Evolutionary conservation across 345 rosid genomes (phyloP).

Genomic region (Rhodamnia argentea): DNA sequence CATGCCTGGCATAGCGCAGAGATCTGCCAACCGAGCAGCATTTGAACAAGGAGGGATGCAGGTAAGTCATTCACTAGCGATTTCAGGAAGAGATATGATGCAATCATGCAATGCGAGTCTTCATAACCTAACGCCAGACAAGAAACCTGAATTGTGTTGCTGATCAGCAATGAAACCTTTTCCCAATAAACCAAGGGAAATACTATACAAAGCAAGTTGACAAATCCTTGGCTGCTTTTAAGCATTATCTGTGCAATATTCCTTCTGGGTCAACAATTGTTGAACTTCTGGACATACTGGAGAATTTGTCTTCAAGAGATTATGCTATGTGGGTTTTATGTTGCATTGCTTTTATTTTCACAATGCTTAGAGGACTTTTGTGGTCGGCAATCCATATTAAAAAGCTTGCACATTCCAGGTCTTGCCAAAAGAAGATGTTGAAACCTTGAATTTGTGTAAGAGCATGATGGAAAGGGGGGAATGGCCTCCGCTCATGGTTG

Average conservation of each 20-base stretch:
- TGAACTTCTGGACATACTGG: background rate
- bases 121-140: background rate
- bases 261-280: background rate
- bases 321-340: background rate
- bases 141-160: background rate
- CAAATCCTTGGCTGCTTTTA: background rate
- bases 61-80: conserved; percentile 21
- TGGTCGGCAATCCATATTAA: background rate
- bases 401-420: conserved; percentile 26
- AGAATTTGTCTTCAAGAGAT: background rate
- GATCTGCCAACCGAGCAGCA: conserved; percentile 52
- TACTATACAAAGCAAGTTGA: background rate
- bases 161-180: background rate
- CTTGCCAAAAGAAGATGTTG: conserved; percentile 62
- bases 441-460: conserved; percentile 66
- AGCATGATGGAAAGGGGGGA: conserved; percentile 71
- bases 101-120: background rate
- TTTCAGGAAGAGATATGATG: background rate
- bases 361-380: background rate
- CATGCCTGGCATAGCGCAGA: conserved; percentile 52
- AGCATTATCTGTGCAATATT: background rate
- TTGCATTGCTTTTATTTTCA: background rate
- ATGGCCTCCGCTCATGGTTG: conserved; percentile 83
- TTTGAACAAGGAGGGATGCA: conserved; percentile 91
- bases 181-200: background rate